Conservation (phyloP, 192 early-diverging fungal genomes). For the Haplosporangium gracile region DNA sequence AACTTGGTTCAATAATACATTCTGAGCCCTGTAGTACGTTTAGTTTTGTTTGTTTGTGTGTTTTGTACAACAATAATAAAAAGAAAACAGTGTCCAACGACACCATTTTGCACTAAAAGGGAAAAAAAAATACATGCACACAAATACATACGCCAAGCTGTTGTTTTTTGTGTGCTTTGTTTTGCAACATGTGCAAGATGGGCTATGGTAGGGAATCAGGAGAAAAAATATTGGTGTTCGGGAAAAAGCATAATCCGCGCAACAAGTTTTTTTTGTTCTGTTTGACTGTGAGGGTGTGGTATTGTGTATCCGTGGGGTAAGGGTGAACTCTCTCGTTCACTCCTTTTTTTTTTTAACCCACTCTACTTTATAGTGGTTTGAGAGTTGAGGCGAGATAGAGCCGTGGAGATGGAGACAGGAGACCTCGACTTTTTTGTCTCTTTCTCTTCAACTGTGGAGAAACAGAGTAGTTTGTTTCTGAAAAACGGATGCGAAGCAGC, state of each 20-base stretch:
- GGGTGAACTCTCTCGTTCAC: not conserved
- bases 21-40: not conserved
- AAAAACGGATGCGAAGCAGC: too few species aligned
- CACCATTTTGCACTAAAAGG: constrained; percentile 5
- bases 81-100: not conserved
- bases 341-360: too few species aligned
- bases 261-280: not conserved
- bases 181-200: too few species aligned
- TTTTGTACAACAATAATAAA: not conserved
- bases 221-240: not conserved
- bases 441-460: too few species aligned
- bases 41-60: not conserved
- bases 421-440: too few species aligned
- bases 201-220: not conserved
- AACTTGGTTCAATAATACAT: not conserved
- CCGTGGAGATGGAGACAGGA: too few species aligned
- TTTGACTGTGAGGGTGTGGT: not conserved
- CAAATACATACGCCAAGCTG: not conserved
- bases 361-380: too few species aligned
- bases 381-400: too few species aligned
- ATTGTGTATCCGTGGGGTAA: not conserved
- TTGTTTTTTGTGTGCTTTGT: too few species aligned
- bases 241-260: not conserved
- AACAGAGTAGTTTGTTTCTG: too few species aligned
- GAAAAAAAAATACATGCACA: not conserved